A percentile compares a stretch with the other conserved stretches of the same genome.
phyloP scores from a whole-genome alignment of 257 asterid species.

The Lavandula angustifolia region DNA sequence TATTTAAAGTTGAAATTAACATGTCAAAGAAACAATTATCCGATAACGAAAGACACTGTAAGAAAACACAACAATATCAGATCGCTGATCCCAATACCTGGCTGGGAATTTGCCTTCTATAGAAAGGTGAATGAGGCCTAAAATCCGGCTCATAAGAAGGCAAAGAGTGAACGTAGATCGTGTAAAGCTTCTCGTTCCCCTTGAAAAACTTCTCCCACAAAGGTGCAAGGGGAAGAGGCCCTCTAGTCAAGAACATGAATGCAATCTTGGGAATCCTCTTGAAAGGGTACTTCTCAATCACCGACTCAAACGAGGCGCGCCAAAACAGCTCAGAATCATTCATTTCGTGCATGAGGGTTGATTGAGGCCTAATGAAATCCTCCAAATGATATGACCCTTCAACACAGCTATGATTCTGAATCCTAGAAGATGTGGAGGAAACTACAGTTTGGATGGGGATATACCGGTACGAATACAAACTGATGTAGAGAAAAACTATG shows the following conservation, averaged over 20 bases:
- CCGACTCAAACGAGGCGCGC: constrained; percentile 68
- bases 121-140: constrained; percentile 46
- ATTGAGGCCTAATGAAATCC: constrained; percentile 57
- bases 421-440: constrained; percentile 35
- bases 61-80: background rate
- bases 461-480: constrained; percentile 51
- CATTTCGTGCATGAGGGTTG: constrained; percentile 55
- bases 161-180: constrained; percentile 58
- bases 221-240: constrained; percentile 60
- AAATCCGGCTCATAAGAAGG: constrained; percentile 51
- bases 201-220: constrained; percentile 70
- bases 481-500: constrained; percentile 46
- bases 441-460: constrained; percentile 42
- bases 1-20: background rate
- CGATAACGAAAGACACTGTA: too few relatives aligned
- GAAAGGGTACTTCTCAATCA: constrained; percentile 57
- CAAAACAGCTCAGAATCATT: constrained; percentile 70
- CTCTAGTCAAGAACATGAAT: constrained; percentile 89
- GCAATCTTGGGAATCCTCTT: constrained; percentile 72
- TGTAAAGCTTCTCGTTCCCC: constrained; percentile 50
- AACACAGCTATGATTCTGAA: constrained; percentile 38
- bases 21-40: background rate
- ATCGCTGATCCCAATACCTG: constrained; percentile 40
- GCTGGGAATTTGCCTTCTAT: constrained; percentile 62
- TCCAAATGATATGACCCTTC: constrained; percentile 40